Base-by-base conservation (phyloP, 2,329 filamentous ascomycete genomes). In the Nemania diffusa region DNA sequence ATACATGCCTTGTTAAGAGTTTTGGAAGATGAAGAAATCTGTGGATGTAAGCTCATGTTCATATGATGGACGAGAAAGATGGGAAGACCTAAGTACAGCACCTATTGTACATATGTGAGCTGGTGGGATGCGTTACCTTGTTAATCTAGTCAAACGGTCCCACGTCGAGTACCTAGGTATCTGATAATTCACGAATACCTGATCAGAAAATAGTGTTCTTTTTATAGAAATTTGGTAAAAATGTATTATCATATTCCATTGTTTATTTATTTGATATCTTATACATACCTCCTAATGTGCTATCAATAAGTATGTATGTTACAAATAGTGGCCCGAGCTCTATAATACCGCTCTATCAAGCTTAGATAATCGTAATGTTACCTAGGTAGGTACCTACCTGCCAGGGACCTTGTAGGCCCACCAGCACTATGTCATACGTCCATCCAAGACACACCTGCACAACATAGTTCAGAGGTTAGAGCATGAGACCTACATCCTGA, bases 1-100 rank as follows among this genome's bases (percentile, higher is more conserved):
- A 56, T 71, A 64, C 67, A 72, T 73, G 59, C 64, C 62, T 73
- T 70, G 2, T 29, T 40, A 24, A 71, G 63, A 68, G 65, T 52
- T 67, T 22, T 58, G 20, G 32, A 42, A 57, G 63, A 61, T 60
- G 17, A 32, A 40, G 32, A 62, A 52, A 60, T 46, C 60, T 57
- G 65, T 60, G 67, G 59, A 68, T 64, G 59, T 24, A 27, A 22
- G 57, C 44, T 63, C 63, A 68, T 69, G 44, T 67, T 69, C 56
- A 52, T 63, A 65, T 53, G 62, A 58, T 29, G 61, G 58, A 62
- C 55, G 64, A 57, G 61, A 68, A 69, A 69, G 66, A 57, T 67
- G 64, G 62, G 67, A 56, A 62, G 27, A 57, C 37, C 26, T 17
- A n/a, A 22, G 17, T 24, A 15, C 20, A 34, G 9, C 26, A 60